These are phyloP conservation scores for Penicillium sp. DNA, from an alignment of 2,329 filamentous ascomycete species.

Conservation along the genomic window DNA sequence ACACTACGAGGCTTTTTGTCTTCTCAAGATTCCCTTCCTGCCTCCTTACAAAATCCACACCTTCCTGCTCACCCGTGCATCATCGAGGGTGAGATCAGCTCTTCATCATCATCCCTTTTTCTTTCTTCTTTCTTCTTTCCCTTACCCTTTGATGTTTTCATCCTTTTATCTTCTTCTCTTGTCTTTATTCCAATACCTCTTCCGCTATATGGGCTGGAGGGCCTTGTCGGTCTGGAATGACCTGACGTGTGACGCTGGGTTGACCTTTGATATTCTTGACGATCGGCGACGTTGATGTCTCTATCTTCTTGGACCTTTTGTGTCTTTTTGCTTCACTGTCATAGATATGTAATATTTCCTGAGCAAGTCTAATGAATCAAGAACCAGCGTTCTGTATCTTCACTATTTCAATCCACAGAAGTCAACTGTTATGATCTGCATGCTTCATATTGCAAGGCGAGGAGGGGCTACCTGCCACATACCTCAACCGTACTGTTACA, in stretches of 20 bases:
- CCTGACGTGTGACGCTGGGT: not conserved
- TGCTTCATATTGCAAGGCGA: no score
- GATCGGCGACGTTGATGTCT: slow-evolving; percentile 13
- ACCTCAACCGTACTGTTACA: no score
- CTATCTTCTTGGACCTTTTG: slow-evolving; percentile 10
- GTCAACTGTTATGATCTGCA: no score
- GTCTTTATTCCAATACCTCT: slow-evolving; percentile 8
- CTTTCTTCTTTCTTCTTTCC: not conserved
- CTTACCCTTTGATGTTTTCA: not conserved
- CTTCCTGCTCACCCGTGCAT: slow-evolving; percentile 6
- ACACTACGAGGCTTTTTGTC: not conserved
- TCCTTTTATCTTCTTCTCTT: slow-evolving; percentile 7
- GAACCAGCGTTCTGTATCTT: slow-evolving; percentile 8
- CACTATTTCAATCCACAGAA: not conserved
- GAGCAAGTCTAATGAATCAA: slow-evolving; percentile 25
- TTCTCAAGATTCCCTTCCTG: not conserved
- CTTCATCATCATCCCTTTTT: not conserved
- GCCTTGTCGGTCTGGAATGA: slow-evolving; percentile 3
- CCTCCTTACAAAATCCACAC: not conserved
- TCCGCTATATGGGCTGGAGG: slow-evolving; percentile 1
- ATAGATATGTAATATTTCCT: slow-evolving; percentile 25
- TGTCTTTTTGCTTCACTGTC: slow-evolving; percentile 12
- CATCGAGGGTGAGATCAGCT: slow-evolving; percentile 6
- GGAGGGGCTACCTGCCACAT: no score
- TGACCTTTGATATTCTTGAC: not conserved